Evolutionary conservation across 768 basidiomycete genomes (phyloP).

Genomic region (Auriculariales sp.): DNA sequence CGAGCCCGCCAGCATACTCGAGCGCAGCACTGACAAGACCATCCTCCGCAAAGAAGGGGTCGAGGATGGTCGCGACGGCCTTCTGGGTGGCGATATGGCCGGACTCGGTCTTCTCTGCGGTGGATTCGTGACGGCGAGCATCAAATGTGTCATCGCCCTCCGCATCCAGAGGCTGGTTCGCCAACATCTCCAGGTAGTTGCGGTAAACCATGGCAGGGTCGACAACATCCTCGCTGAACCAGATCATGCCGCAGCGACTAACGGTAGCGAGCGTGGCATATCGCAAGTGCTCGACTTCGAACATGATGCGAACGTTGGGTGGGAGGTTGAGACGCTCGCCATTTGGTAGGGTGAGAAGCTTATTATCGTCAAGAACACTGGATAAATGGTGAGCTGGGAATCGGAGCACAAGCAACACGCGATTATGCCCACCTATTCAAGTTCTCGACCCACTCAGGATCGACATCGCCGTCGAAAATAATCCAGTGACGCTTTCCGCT

Average conservation of each 20-base stretch:
- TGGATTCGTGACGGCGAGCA: slow-evolving; percentile 38
- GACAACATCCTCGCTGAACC: slow-evolving; percentile 97
- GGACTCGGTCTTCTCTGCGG: slow-evolving; percentile 11
- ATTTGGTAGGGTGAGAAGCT: slow-evolving; percentile 89
- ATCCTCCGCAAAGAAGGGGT: slow-evolving; percentile 68
- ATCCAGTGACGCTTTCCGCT: slow-evolving; percentile 97
- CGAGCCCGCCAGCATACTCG: slow-evolving; percentile 65
- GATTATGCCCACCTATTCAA: slow-evolving; percentile 97
- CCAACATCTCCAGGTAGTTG: slow-evolving; percentile 70
- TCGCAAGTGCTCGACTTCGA: slow-evolving; percentile 94
- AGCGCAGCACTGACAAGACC: slow-evolving; percentile 74
- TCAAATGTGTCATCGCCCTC: slow-evolving; percentile 75
- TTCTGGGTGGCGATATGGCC: slow-evolving; percentile 61
- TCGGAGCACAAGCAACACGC: slow-evolving; percentile 11
- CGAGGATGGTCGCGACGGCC: slow-evolving; percentile 56
- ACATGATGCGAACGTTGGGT: slow-evolving; percentile 96
- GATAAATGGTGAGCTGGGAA: background rate
- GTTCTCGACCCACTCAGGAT: slow-evolving; percentile 99
- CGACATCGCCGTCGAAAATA: slow-evolving; percentile 97
- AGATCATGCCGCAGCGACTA: slow-evolving; percentile 99
- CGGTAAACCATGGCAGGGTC: slow-evolving; percentile 84
- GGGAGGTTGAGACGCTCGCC: slow-evolving; percentile 96
- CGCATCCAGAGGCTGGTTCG: slow-evolving; percentile 63
- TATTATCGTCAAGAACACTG: slow-evolving; percentile 98
- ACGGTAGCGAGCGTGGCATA: slow-evolving; percentile 97